Conservation (phyloP, 192 early-diverging fungal genomes). For the Coemansia sp. region DNA sequence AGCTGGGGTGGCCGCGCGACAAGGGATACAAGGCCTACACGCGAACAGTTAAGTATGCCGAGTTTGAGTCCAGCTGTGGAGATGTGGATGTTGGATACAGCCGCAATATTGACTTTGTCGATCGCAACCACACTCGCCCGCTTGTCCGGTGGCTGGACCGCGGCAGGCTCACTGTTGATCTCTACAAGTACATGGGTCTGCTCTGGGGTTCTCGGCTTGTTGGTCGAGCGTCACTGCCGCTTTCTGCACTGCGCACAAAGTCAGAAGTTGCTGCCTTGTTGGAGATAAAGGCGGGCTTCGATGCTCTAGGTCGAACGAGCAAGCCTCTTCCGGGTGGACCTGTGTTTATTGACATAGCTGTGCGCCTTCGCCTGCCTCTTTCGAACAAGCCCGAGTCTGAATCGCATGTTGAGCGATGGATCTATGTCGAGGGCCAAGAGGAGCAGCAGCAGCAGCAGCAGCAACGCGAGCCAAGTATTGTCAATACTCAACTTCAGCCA, state of each 20-base stretch:
- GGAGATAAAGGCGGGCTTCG: slow-evolving; percentile 25
- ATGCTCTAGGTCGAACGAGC: slow-evolving; percentile 13
- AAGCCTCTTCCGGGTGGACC: slow-evolving; percentile 38
- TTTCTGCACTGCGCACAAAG: slow-evolving; percentile 32
- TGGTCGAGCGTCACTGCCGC: slow-evolving; percentile 38
- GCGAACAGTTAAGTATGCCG: slow-evolving; percentile 30
- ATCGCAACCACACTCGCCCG: slow-evolving; percentile 33
- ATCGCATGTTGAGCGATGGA: slow-evolving; percentile 30
- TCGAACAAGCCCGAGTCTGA: slow-evolving; percentile 31
- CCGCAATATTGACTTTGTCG: slow-evolving; percentile 32
- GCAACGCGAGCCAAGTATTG: not conserved
- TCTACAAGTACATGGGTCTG: slow-evolving; percentile 48
- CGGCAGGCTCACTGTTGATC: slow-evolving; percentile 36
- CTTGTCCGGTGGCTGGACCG: slow-evolving; percentile 42
- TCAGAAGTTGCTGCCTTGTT: slow-evolving; percentile 29
- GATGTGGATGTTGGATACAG: slow-evolving; percentile 22
- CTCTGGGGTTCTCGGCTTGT: slow-evolving; percentile 52
- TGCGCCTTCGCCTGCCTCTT: slow-evolving; percentile 38
- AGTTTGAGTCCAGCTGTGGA: slow-evolving; percentile 35
- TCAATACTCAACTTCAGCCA: not conserved
- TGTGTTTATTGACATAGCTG: slow-evolving; percentile 38
- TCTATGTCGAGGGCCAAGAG: slow-evolving; percentile 22
- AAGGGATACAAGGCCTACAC: slow-evolving; percentile 28
- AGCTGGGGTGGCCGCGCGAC: slow-evolving; percentile 43
- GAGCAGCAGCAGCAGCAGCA: not conserved